A percentile compares a stretch with the other conserved stretches of the same genome.
These are phyloP conservation scores for Sclerotinia minor DNA, from an alignment of 2,329 filamentous ascomycete genomes.

Conservation along the genomic window DNA sequence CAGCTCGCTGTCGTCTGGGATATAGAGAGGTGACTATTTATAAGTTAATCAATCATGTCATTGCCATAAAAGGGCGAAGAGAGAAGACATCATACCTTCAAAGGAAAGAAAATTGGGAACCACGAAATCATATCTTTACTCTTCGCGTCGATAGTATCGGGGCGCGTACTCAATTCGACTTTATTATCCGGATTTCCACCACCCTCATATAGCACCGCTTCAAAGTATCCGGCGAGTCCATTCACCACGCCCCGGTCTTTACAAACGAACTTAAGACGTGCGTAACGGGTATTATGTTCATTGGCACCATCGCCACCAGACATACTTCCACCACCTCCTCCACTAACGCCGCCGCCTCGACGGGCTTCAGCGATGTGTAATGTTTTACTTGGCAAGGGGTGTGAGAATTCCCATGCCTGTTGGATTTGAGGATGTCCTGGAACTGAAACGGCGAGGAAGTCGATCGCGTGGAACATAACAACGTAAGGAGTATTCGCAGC, in stretches of 20 bases:
- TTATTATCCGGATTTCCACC: conserved; percentile 49
- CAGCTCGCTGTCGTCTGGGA: conserved; percentile 81
- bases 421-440: conserved; percentile 66
- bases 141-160: conserved; percentile 86
- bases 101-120: conserved; percentile 97
- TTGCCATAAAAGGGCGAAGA: neutral
- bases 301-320: conserved; percentile 78
- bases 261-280: conserved; percentile 75
- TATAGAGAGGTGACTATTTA: conserved; percentile 73
- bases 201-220: conserved; percentile 82
- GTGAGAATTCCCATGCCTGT: conserved; percentile 76
- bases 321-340: conserved; percentile 71
- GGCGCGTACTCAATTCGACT: conserved; percentile 89
- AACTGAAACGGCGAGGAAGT: conserved; percentile 71
- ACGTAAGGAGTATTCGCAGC: conserved; percentile 94
- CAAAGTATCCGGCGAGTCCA: conserved; percentile 91
- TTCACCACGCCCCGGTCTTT: conserved; percentile 80
- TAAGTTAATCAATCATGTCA: conserved; percentile 30
- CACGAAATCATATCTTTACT: conserved; percentile 98
- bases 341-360: conserved; percentile 62
- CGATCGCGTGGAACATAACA: conserved; percentile 85
- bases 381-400: conserved; percentile 65
- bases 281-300: conserved; percentile 85
- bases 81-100: conserved; percentile 65
- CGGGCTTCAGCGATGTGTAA: conserved; percentile 57